These are phyloP conservation scores for Cadophora sp. DNA, from an alignment of 2,329 filamentous ascomycete species.

Conservation along the genomic window DNA sequence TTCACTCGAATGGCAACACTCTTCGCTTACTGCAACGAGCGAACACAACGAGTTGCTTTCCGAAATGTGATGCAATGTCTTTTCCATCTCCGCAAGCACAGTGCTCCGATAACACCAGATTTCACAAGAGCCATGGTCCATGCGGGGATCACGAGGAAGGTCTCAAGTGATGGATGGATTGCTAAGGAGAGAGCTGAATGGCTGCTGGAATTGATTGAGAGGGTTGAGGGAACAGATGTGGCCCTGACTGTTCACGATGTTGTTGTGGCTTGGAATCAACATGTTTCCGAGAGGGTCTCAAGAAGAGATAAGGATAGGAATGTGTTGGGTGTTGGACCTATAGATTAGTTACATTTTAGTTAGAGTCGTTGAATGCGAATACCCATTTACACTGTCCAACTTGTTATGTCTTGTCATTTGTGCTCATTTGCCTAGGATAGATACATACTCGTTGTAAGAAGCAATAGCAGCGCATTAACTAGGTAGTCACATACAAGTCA, in stretches of 20 bases:
- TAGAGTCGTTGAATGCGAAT: neutral
- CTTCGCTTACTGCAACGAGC: constrained; percentile 35
- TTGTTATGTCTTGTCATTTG: neutral
- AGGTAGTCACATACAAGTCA: too few species aligned
- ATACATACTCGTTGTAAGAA: too few species aligned
- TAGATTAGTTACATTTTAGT: constrained; percentile 27
- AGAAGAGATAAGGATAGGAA: constrained; percentile 21
- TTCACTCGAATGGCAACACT: constrained; percentile 39
- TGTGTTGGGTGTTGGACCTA: constrained; percentile 26
- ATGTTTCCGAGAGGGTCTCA: constrained; percentile 9
- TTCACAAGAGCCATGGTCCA: constrained; percentile 37
- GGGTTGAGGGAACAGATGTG: constrained; percentile 39
- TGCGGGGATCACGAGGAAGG: constrained; percentile 35
- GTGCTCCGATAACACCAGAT: constrained; percentile 28
- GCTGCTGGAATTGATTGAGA: constrained; percentile 34
- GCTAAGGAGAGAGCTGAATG: constrained; percentile 35
- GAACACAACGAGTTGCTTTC: constrained; percentile 33
- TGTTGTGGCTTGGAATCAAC: constrained; percentile 32
- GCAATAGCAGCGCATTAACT: neutral
- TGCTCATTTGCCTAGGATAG: neutral
- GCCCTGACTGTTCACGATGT: constrained; percentile 33
- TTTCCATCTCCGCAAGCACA: constrained; percentile 36
- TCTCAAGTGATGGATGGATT: constrained; percentile 34
- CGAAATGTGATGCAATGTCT: constrained; percentile 41
- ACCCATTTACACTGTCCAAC: neutral